phyloP scores from a whole-genome alignment of 1,284 basidiomycete genomes.

The Omphalotus olearius region DNA sequence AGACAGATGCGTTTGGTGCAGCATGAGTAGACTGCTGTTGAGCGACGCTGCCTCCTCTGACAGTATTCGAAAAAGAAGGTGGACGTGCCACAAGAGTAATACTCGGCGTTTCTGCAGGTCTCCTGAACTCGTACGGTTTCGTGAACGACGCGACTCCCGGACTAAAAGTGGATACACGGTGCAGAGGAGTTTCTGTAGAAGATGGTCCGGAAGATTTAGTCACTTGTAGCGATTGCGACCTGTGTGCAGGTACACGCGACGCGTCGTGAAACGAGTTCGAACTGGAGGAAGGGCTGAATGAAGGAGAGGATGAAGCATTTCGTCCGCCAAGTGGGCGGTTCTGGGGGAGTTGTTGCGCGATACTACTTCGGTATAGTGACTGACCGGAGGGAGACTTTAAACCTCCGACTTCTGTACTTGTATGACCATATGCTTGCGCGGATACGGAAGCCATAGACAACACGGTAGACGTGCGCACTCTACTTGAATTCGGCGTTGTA shows the following conservation, averaged over 20 bases:
- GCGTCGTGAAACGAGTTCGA: background rate
- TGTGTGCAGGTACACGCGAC: background rate
- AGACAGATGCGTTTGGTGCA: too few relatives aligned
- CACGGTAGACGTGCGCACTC: background rate
- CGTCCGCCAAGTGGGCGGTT: background rate
- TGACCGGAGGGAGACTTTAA: background rate
- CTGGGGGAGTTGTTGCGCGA: background rate
- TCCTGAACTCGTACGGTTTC: background rate
- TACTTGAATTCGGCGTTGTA: background rate
- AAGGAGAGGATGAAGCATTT: background rate
- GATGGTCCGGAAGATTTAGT: constrained; percentile 1
- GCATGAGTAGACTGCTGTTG: too few relatives aligned
- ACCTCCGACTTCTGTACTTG: background rate
- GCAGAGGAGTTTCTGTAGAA: background rate
- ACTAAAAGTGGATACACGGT: background rate
- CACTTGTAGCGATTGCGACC: constrained; percentile 3
- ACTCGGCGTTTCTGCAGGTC: constrained; percentile 4
- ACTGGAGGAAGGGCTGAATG: background rate
- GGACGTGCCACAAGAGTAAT: constrained; percentile 10
- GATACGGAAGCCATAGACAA: background rate
- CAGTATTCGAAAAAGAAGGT: background rate
- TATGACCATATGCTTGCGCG: background rate
- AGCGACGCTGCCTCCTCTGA: too few relatives aligned
- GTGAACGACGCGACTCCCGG: background rate
- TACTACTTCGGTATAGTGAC: constrained; percentile 2